Conservation (phyloP, 1,139 yeast species). For the Kazachstania sp. region DNA sequence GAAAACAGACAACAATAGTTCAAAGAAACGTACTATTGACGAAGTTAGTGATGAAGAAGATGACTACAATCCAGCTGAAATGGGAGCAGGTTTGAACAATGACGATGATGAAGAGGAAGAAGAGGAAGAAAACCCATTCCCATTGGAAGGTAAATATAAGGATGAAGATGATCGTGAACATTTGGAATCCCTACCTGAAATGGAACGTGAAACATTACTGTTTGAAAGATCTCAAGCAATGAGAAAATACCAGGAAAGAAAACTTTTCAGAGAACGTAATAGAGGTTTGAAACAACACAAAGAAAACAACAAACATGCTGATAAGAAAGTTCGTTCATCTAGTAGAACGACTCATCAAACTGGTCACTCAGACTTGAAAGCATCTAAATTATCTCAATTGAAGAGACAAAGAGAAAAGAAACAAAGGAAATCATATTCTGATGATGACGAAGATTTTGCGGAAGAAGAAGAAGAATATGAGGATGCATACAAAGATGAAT, state of each 20-base stretch:
- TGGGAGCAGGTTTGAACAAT: constrained; percentile 6
- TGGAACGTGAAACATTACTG: constrained; percentile 80
- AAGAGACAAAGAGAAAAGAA: constrained; percentile 75
- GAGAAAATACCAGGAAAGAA: constrained; percentile 77
- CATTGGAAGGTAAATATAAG: constrained; percentile 83
- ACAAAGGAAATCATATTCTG: constrained; percentile 31
- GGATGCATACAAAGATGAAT: not conserved
- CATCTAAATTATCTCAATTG: constrained; percentile 67
- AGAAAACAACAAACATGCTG: constrained; percentile 30
- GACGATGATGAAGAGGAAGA: constrained; percentile 20
- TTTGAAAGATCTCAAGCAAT: constrained; percentile 90
- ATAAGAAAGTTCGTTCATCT: constrained; percentile 30
- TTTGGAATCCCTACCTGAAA: constrained; percentile 74
- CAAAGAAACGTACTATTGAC: constrained; percentile 27
- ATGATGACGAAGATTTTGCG: constrained; percentile 36
- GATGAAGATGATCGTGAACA: constrained; percentile 67
- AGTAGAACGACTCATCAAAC: constrained; percentile 27
- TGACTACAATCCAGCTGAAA: constrained; percentile 30
- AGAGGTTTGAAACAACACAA: constrained; percentile 45
- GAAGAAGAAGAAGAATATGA: constrained; percentile 18
- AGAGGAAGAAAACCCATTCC: constrained; percentile 62
- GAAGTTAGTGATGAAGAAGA: constrained; percentile 34
- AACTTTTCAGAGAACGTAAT: constrained; percentile 74
- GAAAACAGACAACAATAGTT: constrained; percentile 22
- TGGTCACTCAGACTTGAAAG: constrained; percentile 35